Evolutionary conservation across 1,139 yeast genomes (phyloP), one percentile per base, ranked within the genome.

Genomic region (Protomyces inundatus): DNA sequence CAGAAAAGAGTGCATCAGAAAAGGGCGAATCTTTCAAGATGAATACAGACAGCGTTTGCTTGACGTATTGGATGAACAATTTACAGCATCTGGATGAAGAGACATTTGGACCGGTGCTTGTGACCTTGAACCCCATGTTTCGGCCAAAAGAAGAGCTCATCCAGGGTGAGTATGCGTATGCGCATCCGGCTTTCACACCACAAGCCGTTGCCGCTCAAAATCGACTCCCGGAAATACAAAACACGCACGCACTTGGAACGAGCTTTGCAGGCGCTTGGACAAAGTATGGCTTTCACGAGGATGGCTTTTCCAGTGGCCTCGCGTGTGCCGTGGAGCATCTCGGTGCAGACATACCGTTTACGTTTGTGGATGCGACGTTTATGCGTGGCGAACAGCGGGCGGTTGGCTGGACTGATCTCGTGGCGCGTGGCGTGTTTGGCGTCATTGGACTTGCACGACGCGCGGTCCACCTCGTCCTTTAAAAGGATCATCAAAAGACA

Each of bases 251-350:
- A 4, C 9, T 42, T 6, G n/a, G 36, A n/a, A 58, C 62, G 9
- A 51, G 56, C 34, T 60, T 54, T 35, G 58, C 59, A 4, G 64
- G 64, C 4, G 64, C 64, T 3, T 60, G 64, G 64, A 60, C 64
- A 10, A 60, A 60, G 23, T 60, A 60, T 23, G 64, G 64, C 3
- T 60, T 60, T 42, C 64, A 60, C 36, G 64, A 60, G 39, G 64
- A 60, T 32, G 64, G 64, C 4, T 60, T 60, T 40, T 46, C 59
- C n/a, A 54, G 59, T 46, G 64, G 64, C 10, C 54, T 60, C 6
- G 36, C 42, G 3, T 56, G 54, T 4, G 64, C 64, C n/a, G 54
- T 60, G 54, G 40, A 54, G 42, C 63, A 59, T 53, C 45, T 60
- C 12, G 54, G 51, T 14, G 64, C 64, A 23, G 30, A 50, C 16